A percentile compares a stretch with the other conserved stretches of the same genome.
Evolutionary conservation across 2,329 filamentous ascomycete species (phyloP).

Genomic region (Hypoxylon sp.): DNA sequence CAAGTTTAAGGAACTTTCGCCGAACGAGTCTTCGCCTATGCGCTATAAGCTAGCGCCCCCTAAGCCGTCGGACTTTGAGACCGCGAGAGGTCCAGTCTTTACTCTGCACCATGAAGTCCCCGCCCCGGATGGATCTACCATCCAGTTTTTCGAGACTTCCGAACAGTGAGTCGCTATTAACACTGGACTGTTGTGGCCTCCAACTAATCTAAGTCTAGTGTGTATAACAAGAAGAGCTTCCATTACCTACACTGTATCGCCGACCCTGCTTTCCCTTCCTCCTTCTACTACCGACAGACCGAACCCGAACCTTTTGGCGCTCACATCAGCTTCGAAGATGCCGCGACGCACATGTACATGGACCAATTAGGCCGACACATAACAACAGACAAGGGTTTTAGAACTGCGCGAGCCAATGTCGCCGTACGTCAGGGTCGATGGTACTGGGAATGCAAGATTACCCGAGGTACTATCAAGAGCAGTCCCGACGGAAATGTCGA

Average conservation of each 20-base stretch:
- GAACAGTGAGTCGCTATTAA: conserved; percentile 67
- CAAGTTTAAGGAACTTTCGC: conserved; percentile 58
- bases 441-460: conserved; percentile 95
- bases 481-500: conserved; percentile 60
- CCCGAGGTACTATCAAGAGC: conserved; percentile 74
- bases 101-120: conserved; percentile 66
- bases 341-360: conserved; percentile 86
- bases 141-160: conserved; percentile 72
- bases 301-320: conserved; percentile 86
- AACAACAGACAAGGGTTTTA: conserved; percentile 92
- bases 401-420: conserved; percentile 91
- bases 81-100: conserved; percentile 68
- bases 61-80: conserved; percentile 71
- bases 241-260: conserved; percentile 92
- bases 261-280: conserved; percentile 87
- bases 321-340: conserved; percentile 93
- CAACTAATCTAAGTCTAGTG: conserved; percentile 54
- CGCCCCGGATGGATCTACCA: conserved; percentile 61
- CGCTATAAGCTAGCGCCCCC: conserved; percentile 75
- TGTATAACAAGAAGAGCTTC: conserved; percentile 78
- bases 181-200: not conserved
- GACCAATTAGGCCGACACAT: conserved; percentile 80
- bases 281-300: conserved; percentile 88
- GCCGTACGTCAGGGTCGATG: conserved; percentile 88
- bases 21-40: conserved; percentile 64